Evolutionary conservation across 2,329 filamentous ascomycete genomes (phyloP).

Genomic region (Trichoderma koningii): DNA sequence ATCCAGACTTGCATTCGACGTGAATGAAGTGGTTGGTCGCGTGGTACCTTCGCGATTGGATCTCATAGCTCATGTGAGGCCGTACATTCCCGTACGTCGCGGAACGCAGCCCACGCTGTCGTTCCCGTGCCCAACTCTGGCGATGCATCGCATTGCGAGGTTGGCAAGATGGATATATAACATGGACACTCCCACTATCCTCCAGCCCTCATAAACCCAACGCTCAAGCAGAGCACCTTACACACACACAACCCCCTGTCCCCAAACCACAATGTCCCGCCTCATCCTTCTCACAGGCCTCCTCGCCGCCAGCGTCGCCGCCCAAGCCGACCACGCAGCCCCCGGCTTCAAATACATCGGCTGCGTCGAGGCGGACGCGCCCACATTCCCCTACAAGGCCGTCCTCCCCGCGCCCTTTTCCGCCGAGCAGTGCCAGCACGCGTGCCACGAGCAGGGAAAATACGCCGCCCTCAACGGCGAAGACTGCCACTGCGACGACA

Average conservation of each 20-base stretch:
- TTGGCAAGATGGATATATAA: not conserved
- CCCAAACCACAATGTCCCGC: conserved; percentile 26
- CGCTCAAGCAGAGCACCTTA: no score
- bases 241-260: not conserved
- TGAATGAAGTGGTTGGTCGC: no score
- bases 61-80: no score
- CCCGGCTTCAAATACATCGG: conserved; percentile 35
- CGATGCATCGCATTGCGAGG: no score
- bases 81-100: no score
- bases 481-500: conserved; percentile 33
- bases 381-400: conserved; percentile 30
- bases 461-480: conserved; percentile 33
- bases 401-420: conserved; percentile 30
- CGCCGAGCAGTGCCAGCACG: conserved; percentile 31
- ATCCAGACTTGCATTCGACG: no score
- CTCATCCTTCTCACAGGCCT: conserved; percentile 31
- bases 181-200: no score
- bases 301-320: conserved; percentile 33
- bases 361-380: conserved; percentile 33
- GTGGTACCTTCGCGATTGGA: no score
- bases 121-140: no score
- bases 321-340: conserved; percentile 30
- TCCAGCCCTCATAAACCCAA: no score
- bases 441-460: conserved; percentile 29
- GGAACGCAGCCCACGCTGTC: no score